Evolutionary conservation across 768 basidiomycete species (phyloP).

Genomic region (Pleurotus djamor): DNA sequence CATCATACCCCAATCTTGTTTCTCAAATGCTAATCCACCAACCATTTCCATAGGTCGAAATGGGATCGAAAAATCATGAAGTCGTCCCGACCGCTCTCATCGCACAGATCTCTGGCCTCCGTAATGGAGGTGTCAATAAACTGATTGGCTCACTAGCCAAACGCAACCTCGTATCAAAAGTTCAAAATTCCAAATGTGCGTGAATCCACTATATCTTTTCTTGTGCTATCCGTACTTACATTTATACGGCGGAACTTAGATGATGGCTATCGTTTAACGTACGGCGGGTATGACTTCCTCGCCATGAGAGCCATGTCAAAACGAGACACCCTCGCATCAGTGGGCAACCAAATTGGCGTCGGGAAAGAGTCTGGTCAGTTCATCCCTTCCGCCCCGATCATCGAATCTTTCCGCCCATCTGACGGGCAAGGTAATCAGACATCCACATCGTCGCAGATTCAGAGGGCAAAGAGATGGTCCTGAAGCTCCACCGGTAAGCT

Average conservation of each 20-base stretch:
- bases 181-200: constrained; percentile 91
- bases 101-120: constrained; percentile 88
- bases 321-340: constrained; percentile 82
- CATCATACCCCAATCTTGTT: constrained; percentile 1
- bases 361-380: constrained; percentile 94
- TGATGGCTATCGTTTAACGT: constrained; percentile 95
- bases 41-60: constrained; percentile 73
- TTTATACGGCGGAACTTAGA: constrained; percentile 48
- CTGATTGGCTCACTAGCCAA: constrained; percentile 88
- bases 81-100: constrained; percentile 89
- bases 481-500: constrained; percentile 88
- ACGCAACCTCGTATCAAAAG: constrained; percentile 83
- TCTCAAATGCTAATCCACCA: neutral
- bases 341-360: constrained; percentile 97
- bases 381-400: neutral
- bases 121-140: constrained; percentile 94
- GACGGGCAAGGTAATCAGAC: constrained; percentile 40
- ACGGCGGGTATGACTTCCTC: constrained; percentile 97
- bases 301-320: constrained; percentile 93
- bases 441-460: constrained; percentile 88
- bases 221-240: constrained; percentile 3
- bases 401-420: neutral
- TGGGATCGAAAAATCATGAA: constrained; percentile 98
- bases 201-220: neutral
- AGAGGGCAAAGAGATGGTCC: constrained; percentile 82